Conservation (phyloP, 495 filamentous ascomycete genomes). For the Rostrohypoxylon terebratum region DNA sequence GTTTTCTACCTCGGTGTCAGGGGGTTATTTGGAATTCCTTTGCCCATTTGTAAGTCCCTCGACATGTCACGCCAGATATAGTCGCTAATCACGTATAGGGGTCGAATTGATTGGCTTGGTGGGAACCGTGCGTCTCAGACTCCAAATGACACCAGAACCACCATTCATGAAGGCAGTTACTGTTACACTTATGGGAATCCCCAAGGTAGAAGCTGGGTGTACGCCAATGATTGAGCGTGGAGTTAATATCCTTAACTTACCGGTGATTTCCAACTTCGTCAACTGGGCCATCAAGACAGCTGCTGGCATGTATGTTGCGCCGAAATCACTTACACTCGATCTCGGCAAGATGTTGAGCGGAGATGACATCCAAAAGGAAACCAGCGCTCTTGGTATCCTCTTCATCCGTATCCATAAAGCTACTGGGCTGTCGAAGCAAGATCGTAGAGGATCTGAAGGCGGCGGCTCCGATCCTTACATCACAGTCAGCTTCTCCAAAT, state of each 20-base stretch:
- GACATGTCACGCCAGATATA: background rate
- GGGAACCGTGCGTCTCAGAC: constrained; percentile 82
- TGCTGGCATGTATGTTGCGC: constrained; percentile 90
- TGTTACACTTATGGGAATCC: constrained; percentile 91
- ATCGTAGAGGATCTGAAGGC: constrained; percentile 80
- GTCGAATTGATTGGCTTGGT: constrained; percentile 88
- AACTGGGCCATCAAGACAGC: constrained; percentile 94
- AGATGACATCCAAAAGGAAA: constrained; percentile 91
- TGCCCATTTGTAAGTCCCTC: constrained; percentile 73
- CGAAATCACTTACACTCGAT: constrained; percentile 95
- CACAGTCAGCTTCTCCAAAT: constrained; percentile 77
- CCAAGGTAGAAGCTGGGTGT: constrained; percentile 90
- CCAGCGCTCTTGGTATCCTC: constrained; percentile 82
- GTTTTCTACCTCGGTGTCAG: constrained; percentile 93
- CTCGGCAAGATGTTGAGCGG: constrained; percentile 89
- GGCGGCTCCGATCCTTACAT: constrained; percentile 97
- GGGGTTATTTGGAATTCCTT: constrained; percentile 85
- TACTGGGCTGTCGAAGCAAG: constrained; percentile 88
- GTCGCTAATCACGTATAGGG: constrained; percentile 49
- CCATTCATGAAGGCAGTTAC: constrained; percentile 93
- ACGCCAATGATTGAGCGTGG: constrained; percentile 89
- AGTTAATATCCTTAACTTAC: constrained; percentile 91
- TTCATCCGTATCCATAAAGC: constrained; percentile 94
- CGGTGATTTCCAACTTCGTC: constrained; percentile 94
- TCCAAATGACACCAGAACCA: constrained; percentile 87